Conservation (phyloP, 2,329 filamentous ascomycete species). For the Fonsecaea nubica region DNA sequence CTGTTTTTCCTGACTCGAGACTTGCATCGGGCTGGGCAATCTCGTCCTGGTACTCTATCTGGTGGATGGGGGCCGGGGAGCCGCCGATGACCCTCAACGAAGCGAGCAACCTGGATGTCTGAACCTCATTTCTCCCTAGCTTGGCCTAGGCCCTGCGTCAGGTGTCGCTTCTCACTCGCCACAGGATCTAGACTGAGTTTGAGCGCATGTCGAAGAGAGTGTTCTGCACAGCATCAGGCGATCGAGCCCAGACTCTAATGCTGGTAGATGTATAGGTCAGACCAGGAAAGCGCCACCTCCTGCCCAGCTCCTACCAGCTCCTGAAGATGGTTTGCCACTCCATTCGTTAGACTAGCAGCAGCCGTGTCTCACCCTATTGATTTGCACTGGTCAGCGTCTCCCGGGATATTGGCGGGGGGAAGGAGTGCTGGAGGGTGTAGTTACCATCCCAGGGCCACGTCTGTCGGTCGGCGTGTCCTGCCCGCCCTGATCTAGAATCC, state of each 20-base stretch:
- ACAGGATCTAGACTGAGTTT: background rate
- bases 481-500: background rate
- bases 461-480: background rate
- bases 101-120: background rate
- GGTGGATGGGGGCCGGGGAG: background rate
- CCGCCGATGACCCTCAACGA: background rate
- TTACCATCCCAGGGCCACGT: background rate
- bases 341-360: background rate
- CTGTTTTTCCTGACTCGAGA: background rate
- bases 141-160: background rate
- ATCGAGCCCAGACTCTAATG: slow-evolving; percentile 1
- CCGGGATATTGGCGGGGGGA: background rate
- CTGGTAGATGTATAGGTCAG: background rate
- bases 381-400: background rate
- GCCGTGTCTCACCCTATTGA: background rate
- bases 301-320: background rate
- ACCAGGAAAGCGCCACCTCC: background rate
- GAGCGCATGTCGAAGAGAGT: slow-evolving; percentile 5
- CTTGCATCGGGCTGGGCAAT: background rate
- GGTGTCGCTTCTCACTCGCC: background rate
- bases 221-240: slow-evolving; percentile 1
- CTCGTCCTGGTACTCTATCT: background rate
- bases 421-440: background rate
- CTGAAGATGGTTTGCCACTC: background rate
- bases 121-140: background rate